Base-by-base conservation (phyloP, 306 rosid species). In the Cucumis melo region DNA sequence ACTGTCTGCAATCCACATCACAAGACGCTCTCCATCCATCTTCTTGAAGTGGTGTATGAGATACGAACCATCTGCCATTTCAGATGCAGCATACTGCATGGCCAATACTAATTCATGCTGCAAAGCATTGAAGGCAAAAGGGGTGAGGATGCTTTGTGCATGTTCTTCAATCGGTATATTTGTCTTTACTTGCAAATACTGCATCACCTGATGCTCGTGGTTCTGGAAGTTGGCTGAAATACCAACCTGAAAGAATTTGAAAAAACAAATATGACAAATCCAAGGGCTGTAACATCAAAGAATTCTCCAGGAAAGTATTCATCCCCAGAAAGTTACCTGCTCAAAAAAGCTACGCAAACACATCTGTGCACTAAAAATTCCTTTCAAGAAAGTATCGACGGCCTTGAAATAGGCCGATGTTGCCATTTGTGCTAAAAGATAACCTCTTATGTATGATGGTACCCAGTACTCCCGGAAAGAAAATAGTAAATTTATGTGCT, bases 111-210 rank as follows among this genome's bases (percentile, higher is more conserved):
- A 65, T 59, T 94, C 96, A 67, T 89, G 92, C 78, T 92, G 99
- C 73, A 94, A 88, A 78, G 87, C 87, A 81, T 88, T 87, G 79
- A 89, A 94, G 61, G 97, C 93, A 81, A 87, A 94, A 64, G 96
- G 95, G 2, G 97, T 92, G 80, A 90, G 91, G 67, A 90, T 78
- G 72, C 91, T 83, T 76, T 86, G 84, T 0, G 97, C 99, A 34
- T 94, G 93, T 81, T 90, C 96, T 84, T 94, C 99, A 12, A 92
- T 87, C 16, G 99, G 99, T 68, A 90, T 71, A 88, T 92, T 83
- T 34, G 97, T 90, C 85, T 84, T 94, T 16, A 84, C 80, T 80
- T 83, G 89, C 83, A 81, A 72, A 78, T 83, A 84, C 78, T 86
- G 99, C 86, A 87, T 81, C 82, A 85, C 96, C 10, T 64, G 86